These are phyloP conservation scores for Pholiota molesta DNA, from an alignment of 768 basidiomycete genomes.

Conservation along the genomic window DNA sequence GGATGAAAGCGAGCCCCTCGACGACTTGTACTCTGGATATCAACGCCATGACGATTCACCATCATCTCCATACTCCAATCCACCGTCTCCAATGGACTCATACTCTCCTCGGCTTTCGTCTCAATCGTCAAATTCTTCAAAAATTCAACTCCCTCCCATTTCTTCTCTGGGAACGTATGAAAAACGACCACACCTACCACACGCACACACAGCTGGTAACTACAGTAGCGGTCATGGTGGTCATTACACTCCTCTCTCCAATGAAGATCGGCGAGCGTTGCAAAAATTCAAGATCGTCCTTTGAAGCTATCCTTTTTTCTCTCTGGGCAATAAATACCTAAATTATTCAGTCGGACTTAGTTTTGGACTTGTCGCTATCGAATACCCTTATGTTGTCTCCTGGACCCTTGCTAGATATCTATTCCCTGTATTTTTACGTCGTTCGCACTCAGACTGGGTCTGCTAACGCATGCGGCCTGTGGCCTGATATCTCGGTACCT, in stretches of 20 bases:
- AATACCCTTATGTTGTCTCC: not conserved
- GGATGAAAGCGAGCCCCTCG: conserved; percentile 46
- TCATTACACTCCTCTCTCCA: conserved; percentile 46
- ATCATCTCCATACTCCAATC: conserved; percentile 17
- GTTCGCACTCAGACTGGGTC: not conserved
- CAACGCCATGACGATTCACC: conserved; percentile 21
- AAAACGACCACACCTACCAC: conserved; percentile 27
- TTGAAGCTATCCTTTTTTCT: conserved; percentile 26
- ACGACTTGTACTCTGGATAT: conserved; percentile 28
- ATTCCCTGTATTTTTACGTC: conserved; percentile 1
- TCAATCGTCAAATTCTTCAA: conserved; percentile 7
- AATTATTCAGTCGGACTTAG: conserved; percentile 3
- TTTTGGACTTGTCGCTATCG: conserved; percentile 1
- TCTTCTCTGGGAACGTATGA: conserved; percentile 23
- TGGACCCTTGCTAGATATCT: not conserved
- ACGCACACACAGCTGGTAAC: conserved; percentile 21
- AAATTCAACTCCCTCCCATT: conserved; percentile 31
- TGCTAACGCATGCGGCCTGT: not conserved
- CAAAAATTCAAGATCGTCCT: conserved; percentile 57
- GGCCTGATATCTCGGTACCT: not conserved
- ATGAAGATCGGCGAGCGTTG: conserved; percentile 62
- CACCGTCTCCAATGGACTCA: conserved; percentile 14
- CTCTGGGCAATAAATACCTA: conserved; percentile 5
- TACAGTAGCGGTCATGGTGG: conserved; percentile 20
- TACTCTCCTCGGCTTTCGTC: conserved; percentile 6